phyloP scores from a whole-genome alignment of 2,329 filamentous ascomycete genomes.

The Aspergillus eucalypticola region DNA sequence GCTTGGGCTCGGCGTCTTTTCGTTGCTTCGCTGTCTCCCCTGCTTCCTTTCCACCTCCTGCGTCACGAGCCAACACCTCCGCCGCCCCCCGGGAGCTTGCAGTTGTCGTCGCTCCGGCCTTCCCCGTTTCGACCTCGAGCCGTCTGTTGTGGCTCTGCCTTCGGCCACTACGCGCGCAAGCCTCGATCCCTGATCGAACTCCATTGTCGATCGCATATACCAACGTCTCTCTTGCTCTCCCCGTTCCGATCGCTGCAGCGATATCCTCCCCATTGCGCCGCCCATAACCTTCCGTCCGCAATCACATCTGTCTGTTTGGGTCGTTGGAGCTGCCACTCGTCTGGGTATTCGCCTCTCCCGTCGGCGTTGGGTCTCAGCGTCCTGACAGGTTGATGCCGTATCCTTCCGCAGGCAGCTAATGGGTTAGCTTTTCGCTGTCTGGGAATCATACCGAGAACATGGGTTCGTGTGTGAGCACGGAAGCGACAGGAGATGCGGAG shows the following conservation, averaged over 20 bases:
- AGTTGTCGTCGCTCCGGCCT: constrained; percentile 23
- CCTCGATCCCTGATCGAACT: constrained; percentile 23
- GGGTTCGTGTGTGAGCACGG: constrained; percentile 91
- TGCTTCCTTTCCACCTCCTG: constrained; percentile 15
- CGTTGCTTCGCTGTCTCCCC: constrained; percentile 14
- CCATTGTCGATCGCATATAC: constrained; percentile 15
- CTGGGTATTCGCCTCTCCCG: constrained; percentile 4
- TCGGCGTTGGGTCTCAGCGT: constrained; percentile 22
- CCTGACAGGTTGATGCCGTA: constrained; percentile 29
- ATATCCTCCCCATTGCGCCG: constrained; percentile 12
- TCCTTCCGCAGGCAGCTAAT: constrained; percentile 27
- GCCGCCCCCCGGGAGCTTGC: constrained; percentile 21
- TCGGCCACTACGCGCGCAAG: constrained; percentile 16
- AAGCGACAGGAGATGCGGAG: constrained; percentile 75
- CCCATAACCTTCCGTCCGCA: not conserved
- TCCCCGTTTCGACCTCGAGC: constrained; percentile 18
- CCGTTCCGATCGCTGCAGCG: not conserved
- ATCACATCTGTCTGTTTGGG: constrained; percentile 5
- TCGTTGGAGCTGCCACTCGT: constrained; percentile 6
- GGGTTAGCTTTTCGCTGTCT: constrained; percentile 25
- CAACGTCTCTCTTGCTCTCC: constrained; percentile 14
- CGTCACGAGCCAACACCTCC: constrained; percentile 24
- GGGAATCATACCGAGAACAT: constrained; percentile 53
- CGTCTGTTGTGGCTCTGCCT: constrained; percentile 13
- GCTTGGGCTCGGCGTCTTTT: constrained; percentile 11